Base-by-base conservation (phyloP, 257 asterid genomes). In the Plantago elongata region DNA sequence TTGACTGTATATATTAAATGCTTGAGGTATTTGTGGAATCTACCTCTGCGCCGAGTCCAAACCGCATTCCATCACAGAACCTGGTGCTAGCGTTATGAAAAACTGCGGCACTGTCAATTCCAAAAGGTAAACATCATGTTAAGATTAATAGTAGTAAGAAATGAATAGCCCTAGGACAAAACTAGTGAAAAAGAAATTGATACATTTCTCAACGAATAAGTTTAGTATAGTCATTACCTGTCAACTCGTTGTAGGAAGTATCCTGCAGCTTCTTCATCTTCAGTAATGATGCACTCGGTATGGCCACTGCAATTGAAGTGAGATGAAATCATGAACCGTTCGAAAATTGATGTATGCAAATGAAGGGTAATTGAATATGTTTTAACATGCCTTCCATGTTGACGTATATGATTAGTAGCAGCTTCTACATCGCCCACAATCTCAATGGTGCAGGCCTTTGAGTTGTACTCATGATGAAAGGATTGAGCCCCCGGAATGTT, bases 31-130 rank as follows among this genome's bases (percentile, higher is more conserved):
- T 34, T 34, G 40, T 34, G 40, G 12, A 38, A 45, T 16, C 13
- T 70, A 69, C 73, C 74, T 85, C 94, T 34, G 94, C 94, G 9
- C 94, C 94, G n/a, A 85, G 87, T 51, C 94, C 94, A 62, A 85
- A 85, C 11, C 94, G 89, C 64, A 76, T 78, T 40, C 94, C 94
- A 65, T 85, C 94, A 47, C 89, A 82, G 69, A 85, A 85, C 55
- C 94, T 74, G 17, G 94, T 85, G 75, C 94, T 85, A 38, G 89
- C 84, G 48, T 85, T 82, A 69, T 80, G 89, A 67, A 85, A 80
- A 47, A 80, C 87, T 12, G 94, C 94, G 22, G 94, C 94, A 69
- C 94, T 85, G 80, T 60, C 29, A 50, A 54, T 54, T 58, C 44
- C 43, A 72, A 54, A n/a, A 48, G 65, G 40, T 37, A 54, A 47